Conservation (phyloP, 352 stramenopile genomes). For the Plasmopara muralis region DNA sequence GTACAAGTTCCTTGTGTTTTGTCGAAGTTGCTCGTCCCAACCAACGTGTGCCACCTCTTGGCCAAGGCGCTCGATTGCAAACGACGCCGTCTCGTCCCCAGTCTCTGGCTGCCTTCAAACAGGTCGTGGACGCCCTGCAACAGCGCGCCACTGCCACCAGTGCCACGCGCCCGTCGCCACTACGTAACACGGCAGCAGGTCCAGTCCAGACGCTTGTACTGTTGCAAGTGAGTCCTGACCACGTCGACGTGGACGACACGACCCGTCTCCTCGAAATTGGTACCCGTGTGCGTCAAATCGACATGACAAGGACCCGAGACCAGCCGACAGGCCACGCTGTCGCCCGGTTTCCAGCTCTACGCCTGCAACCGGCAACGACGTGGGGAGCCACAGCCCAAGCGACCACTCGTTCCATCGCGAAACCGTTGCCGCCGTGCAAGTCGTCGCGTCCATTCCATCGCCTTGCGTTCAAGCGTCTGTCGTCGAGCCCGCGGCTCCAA, state of each 20-base stretch:
- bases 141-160: conserved; percentile 93
- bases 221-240: conserved; percentile 84
- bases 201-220: conserved; percentile 92
- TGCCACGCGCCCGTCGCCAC: conserved; percentile 92
- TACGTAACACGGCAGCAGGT: conserved; percentile 87
- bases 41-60: conserved; percentile 81
- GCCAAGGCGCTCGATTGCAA: conserved; percentile 85
- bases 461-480: not conserved
- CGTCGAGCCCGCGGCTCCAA: not conserved
- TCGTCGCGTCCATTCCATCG: no score
- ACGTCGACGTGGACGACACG: conserved; percentile 76
- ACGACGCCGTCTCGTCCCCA: conserved; percentile 99
- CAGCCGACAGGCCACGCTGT: conserved; percentile 15
- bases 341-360: no score
- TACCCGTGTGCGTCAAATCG: conserved; percentile 83
- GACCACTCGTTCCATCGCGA: no score
- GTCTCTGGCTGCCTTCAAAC: conserved; percentile 93
- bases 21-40: conserved; percentile 98
- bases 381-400: no score
- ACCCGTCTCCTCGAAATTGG: conserved; percentile 88
- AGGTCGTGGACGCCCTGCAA: conserved; percentile 94
- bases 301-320: conserved; percentile 75
- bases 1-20: conserved; percentile 91
- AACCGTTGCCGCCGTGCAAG: no score
- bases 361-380: no score